phyloP scores from a whole-genome alignment of 148 eudicot genomes.

The Oxyria digyna region DNA sequence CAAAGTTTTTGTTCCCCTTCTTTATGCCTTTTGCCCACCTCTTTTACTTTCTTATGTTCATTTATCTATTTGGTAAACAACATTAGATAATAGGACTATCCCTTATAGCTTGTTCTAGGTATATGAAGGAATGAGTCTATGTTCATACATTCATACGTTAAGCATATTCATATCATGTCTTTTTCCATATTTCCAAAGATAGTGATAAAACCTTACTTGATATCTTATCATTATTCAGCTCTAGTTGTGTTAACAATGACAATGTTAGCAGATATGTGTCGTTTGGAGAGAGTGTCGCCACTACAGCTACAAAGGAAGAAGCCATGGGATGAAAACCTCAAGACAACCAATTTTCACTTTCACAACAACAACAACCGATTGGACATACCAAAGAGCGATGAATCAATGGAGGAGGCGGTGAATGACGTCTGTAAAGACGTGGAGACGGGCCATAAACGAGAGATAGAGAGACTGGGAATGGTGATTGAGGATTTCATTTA shows the following conservation, averaged over 20 bases:
- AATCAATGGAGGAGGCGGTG: slow-evolving; percentile 35
- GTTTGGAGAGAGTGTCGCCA: background rate
- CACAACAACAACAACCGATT: background rate
- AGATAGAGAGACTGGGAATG: slow-evolving; percentile 36
- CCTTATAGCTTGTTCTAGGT: too few relatives aligned
- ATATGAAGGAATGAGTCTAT: too few relatives aligned
- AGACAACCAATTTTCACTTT: background rate
- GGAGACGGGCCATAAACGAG: slow-evolving; percentile 36
- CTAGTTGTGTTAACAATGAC: too few relatives aligned
- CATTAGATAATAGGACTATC: too few relatives aligned
- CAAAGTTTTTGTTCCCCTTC: slow-evolving; percentile 3
- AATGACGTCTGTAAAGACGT: slow-evolving; percentile 45
- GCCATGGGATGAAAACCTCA: slow-evolving; percentile 23
- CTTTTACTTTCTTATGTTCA: too few relatives aligned
- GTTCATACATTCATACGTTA: too few relatives aligned
- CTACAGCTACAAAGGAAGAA: slow-evolving; percentile 12
- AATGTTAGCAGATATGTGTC: background rate
- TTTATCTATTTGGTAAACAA: too few relatives aligned
- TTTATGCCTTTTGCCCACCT: background rate
- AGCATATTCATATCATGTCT: too few relatives aligned
- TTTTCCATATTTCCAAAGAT: too few relatives aligned
- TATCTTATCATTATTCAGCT: too few relatives aligned
- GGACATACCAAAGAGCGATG: slow-evolving; percentile 1
- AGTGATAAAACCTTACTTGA: too few relatives aligned
- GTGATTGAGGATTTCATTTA: slow-evolving; percentile 36